A percentile compares a stretch with the other conserved stretches of the same genome.
These are phyloP conservation scores for Cladosporium sp. DNA, from an alignment of 2,329 filamentous ascomycete species.

Conservation along the genomic window DNA sequence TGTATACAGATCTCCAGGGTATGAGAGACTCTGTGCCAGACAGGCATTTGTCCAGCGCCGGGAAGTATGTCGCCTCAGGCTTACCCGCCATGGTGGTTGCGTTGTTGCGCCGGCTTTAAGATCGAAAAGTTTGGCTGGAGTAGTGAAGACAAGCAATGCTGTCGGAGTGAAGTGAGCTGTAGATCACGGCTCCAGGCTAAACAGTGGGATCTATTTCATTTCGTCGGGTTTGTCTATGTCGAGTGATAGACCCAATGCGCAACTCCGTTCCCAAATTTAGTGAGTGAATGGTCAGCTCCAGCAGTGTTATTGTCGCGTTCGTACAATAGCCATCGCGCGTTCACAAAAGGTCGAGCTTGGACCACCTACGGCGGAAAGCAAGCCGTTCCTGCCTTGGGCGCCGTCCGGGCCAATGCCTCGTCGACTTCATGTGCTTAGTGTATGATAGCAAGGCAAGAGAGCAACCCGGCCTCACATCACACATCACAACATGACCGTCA, in stretches of 20 bases:
- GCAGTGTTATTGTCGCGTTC: background rate
- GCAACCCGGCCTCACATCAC: background rate
- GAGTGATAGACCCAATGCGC: constrained; percentile 1
- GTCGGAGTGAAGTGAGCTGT: background rate
- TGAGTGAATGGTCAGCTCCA: background rate
- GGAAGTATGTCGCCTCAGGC: constrained; percentile 59
- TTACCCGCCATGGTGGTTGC: background rate
- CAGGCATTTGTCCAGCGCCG: constrained; percentile 79
- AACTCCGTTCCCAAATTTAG: background rate
- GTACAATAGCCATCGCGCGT: no score
- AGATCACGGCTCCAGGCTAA: background rate
- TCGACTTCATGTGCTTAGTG: constrained; percentile 7
- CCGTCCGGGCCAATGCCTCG: constrained; percentile 7
- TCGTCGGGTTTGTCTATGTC: background rate
- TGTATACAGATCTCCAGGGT: constrained; percentile 57
- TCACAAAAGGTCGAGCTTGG: background rate
- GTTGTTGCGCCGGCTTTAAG: background rate
- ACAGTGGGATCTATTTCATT: constrained; percentile 1
- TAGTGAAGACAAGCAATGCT: background rate
- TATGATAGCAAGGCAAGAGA: background rate
- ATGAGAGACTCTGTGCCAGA: constrained; percentile 74
- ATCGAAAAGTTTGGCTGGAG: constrained; percentile 1
- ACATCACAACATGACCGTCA: constrained; percentile 27
- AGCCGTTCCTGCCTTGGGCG: background rate
- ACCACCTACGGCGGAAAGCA: background rate